Conservation (phyloP, 371 early-diverging fungal genomes). For the Mortierella sp. region DNA sequence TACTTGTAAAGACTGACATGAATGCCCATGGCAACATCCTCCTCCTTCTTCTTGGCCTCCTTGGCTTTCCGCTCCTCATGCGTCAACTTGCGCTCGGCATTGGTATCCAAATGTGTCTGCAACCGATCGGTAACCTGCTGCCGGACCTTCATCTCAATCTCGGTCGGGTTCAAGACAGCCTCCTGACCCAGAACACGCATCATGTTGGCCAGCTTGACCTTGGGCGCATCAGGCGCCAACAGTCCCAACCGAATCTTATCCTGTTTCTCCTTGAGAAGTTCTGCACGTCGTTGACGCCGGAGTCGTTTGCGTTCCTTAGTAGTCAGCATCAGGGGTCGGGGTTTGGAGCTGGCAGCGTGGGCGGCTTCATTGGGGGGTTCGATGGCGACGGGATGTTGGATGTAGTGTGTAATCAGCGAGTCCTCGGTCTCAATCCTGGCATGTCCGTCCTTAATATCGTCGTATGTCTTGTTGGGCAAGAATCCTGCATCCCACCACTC, state of each 20-base stretch:
- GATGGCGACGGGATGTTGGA: slow-evolving; percentile 95
- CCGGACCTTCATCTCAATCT: slow-evolving; percentile 90
- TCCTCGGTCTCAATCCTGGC: slow-evolving; percentile 65
- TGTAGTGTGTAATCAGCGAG: slow-evolving; percentile 80
- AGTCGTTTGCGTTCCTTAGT: slow-evolving; percentile 94
- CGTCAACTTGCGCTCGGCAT: slow-evolving; percentile 88
- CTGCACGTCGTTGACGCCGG: slow-evolving; percentile 89
- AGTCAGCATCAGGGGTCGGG: slow-evolving; percentile 90
- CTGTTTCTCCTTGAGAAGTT: slow-evolving; percentile 91
- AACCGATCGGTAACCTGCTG: slow-evolving; percentile 89
- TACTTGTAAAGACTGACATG: slow-evolving; percentile 90
- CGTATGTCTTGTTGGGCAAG: slow-evolving; percentile 79
- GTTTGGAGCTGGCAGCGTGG: slow-evolving; percentile 63
- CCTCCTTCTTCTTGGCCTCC: slow-evolving; percentile 75
- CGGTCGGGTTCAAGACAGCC: slow-evolving; percentile 94
- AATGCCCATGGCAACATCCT: slow-evolving; percentile 76
- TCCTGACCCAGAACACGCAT: slow-evolving; percentile 94
- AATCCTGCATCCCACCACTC: slow-evolving; percentile 98
- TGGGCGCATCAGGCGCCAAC: slow-evolving; percentile 93
- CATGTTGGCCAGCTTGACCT: slow-evolving; percentile 92
- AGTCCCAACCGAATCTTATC: slow-evolving; percentile 95
- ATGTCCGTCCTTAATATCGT: slow-evolving; percentile 64
- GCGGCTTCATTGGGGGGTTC: slow-evolving; percentile 83
- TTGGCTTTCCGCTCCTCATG: slow-evolving; percentile 89
- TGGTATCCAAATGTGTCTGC: slow-evolving; percentile 83